phyloP scores from a whole-genome alignment of 1,139 yeast genomes.

The Nakaseomyces uthaithaninus region DNA sequence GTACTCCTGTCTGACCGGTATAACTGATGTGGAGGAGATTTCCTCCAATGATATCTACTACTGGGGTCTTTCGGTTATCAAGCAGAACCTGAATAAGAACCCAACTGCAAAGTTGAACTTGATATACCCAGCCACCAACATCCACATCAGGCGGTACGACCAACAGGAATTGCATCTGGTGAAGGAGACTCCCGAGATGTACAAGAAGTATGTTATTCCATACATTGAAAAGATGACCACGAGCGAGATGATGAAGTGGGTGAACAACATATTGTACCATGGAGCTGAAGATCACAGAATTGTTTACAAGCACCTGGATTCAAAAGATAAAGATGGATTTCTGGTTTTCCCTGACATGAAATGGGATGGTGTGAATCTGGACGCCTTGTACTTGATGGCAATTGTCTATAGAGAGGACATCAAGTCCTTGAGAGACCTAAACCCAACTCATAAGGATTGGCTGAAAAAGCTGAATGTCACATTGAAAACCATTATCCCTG shows the following conservation, averaged over 20 bases:
- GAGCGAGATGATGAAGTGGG: slow-evolving; percentile 73
- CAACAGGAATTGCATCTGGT: slow-evolving; percentile 52
- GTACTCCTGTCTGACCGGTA: slow-evolving; percentile 21
- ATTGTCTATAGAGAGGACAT: slow-evolving; percentile 67
- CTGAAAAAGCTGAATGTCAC: slow-evolving; percentile 40
- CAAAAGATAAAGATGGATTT: slow-evolving; percentile 46
- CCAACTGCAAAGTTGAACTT: slow-evolving; percentile 72
- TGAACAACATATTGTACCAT: slow-evolving; percentile 67
- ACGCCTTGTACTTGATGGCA: slow-evolving; percentile 66
- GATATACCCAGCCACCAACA: slow-evolving; percentile 83
- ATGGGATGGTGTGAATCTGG: slow-evolving; percentile 77
- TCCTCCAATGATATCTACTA: slow-evolving; percentile 73
- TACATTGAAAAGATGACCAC: slow-evolving; percentile 74
- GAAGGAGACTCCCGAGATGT: slow-evolving; percentile 74
- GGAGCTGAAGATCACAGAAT: slow-evolving; percentile 83
- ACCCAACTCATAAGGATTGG: slow-evolving; percentile 49
- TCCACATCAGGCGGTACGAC: slow-evolving; percentile 70
- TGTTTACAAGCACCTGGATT: slow-evolving; percentile 23
- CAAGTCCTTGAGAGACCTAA: slow-evolving; percentile 70
- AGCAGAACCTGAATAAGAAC: slow-evolving; percentile 38
- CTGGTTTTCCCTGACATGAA: slow-evolving; percentile 75
- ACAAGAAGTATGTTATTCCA: slow-evolving; percentile 54
- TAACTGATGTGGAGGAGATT: slow-evolving; percentile 38
- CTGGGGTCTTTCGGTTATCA: slow-evolving; percentile 60
- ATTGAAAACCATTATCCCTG: slow-evolving; percentile 43